These are phyloP conservation scores for Jacaranda copaia DNA, from an alignment of 257 asterid species.

Conservation along the genomic window DNA sequence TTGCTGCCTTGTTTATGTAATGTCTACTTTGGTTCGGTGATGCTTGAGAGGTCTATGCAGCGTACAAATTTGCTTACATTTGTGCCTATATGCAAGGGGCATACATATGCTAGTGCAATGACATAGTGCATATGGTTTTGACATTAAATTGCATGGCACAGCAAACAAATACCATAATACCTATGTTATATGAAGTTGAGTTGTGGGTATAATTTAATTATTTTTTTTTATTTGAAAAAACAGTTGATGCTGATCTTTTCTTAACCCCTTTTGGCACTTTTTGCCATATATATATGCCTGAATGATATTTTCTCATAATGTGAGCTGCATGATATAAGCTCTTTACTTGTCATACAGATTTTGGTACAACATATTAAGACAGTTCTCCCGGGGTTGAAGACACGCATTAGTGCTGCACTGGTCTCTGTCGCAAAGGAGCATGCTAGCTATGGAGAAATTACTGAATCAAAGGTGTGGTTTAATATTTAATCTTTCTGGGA, in stretches of 20 bases:
- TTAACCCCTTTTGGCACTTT: slow-evolving; percentile 12
- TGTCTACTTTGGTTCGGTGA: neutral
- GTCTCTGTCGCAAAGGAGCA: slow-evolving; percentile 93
- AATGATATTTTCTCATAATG: slow-evolving; percentile 7
- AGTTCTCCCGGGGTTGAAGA: slow-evolving; percentile 89
- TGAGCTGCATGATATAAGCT: slow-evolving; percentile 28
- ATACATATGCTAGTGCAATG: slow-evolving; percentile 7
- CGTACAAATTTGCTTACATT: neutral
- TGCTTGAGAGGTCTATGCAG: slow-evolving; percentile 1
- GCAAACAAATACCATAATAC: slow-evolving; percentile 6
- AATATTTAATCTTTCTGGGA: slow-evolving; percentile 26
- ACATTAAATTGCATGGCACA: neutral
- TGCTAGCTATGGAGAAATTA: slow-evolving; percentile 92
- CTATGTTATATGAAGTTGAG: slow-evolving; percentile 12
- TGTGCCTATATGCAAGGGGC: slow-evolving; percentile 13
- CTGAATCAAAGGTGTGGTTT: slow-evolving; percentile 80
- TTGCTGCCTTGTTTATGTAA: slow-evolving; percentile 24
- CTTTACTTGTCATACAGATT: slow-evolving; percentile 53
- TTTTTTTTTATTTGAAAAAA: neutral
- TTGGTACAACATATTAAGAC: slow-evolving; percentile 87
- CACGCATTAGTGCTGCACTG: slow-evolving; percentile 75
- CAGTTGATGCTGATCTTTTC: slow-evolving; percentile 3
- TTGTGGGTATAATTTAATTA: slow-evolving; percentile 13
- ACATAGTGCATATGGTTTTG: neutral
- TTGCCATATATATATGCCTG: neutral